These are phyloP conservation scores for Kodamaea restingae DNA, from an alignment of 805 yeast species.

Conservation along the genomic window DNA sequence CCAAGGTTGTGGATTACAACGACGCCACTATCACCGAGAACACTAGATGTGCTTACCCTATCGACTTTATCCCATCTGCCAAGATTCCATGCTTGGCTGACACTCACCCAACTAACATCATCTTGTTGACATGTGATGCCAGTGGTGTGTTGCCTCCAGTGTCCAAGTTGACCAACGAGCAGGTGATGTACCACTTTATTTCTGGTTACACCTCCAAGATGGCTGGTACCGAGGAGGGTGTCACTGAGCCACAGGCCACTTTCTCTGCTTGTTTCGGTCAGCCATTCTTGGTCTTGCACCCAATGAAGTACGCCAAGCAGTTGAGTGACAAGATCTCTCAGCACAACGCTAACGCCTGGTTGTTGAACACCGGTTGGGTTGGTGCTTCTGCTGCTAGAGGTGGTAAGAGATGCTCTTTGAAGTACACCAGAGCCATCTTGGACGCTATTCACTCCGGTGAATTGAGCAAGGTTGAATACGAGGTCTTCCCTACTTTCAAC, in stretches of 20 bases:
- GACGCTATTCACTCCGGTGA: constrained; percentile 93
- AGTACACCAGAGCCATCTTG: constrained; percentile 94
- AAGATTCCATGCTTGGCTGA: constrained; percentile 91
- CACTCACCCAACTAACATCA: constrained; percentile 86
- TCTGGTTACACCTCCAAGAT: constrained; percentile 98
- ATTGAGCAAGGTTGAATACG: constrained; percentile 74
- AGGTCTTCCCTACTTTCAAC: constrained; percentile 81
- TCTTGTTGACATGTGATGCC: constrained; percentile 94
- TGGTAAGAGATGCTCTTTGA: constrained; percentile 96
- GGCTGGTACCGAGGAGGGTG: constrained; percentile 99
- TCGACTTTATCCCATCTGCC: constrained; percentile 93
- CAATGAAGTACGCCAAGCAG: constrained; percentile 97
- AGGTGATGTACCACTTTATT: constrained; percentile 98
- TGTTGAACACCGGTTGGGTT: constrained; percentile 97
- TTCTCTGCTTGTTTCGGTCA: constrained; percentile 99
- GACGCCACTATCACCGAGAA: constrained; percentile 86
- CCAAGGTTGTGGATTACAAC: constrained; percentile 82
- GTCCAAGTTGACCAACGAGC: constrained; percentile 87
- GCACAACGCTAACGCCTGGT: constrained; percentile 92
- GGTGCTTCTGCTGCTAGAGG: constrained; percentile 90
- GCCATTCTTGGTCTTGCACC: constrained; percentile 96
- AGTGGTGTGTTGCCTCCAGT: constrained; percentile 97
- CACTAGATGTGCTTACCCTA: constrained; percentile 98
- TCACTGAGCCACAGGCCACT: constrained; percentile 96
- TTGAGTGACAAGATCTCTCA: constrained; percentile 85